phyloP scores from a whole-genome alignment of 345 rosid genomes.

The Salix exigua region DNA sequence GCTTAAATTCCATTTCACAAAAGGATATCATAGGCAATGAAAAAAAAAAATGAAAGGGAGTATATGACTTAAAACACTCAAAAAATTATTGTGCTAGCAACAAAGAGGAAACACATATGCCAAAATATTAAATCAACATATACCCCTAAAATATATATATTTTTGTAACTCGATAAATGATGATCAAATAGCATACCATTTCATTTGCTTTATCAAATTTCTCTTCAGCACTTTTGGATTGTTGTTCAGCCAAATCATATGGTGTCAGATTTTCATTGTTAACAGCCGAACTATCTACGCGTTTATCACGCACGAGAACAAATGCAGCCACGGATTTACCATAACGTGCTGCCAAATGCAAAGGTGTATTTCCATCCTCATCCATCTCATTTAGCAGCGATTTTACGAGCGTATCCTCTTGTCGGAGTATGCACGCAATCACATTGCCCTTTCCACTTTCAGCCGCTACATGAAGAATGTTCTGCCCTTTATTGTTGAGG shows the following conservation, averaged over 20 bases:
- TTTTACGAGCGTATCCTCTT: too few relatives aligned
- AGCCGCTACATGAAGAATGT: too few relatives aligned
- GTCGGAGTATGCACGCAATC: too few relatives aligned
- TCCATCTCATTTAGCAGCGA: too few relatives aligned
- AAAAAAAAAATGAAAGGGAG: too few relatives aligned
- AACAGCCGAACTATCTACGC: background rate
- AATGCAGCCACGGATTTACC: background rate
- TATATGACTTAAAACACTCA: too few relatives aligned
- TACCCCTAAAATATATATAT: background rate
- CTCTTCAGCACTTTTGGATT: background rate
- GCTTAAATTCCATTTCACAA: too few relatives aligned
- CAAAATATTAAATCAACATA: background rate
- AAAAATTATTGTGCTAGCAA: background rate
- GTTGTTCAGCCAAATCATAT: background rate
- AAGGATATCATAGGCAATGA: too few relatives aligned
- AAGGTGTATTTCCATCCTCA: too few relatives aligned
- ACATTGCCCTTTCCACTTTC: too few relatives aligned
- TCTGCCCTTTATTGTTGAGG: background rate
- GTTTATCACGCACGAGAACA: background rate
- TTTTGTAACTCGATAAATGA: background rate
- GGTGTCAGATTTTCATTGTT: background rate
- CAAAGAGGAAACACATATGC: background rate
- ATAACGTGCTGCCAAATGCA: too few relatives aligned
- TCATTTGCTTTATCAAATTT: background rate
- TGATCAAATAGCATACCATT: background rate